Conservation (phyloP, 177 flowering plant species). For the Vitis hybrid region DNA sequence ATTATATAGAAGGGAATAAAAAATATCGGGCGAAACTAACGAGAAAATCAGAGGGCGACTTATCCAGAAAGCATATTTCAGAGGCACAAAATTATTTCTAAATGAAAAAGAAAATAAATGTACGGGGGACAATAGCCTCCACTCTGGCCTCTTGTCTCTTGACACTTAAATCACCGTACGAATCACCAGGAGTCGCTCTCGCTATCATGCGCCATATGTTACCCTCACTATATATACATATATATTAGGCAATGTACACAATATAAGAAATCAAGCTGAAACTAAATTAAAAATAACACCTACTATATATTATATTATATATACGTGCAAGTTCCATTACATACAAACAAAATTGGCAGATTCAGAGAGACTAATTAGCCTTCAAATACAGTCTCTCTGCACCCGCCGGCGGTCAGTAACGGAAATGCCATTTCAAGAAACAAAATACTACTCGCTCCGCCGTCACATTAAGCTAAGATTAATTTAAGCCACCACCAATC, state of each 20-base stretch:
- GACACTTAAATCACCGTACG: background rate
- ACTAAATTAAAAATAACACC: too few species aligned
- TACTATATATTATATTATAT: background rate
- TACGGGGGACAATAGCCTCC: background rate
- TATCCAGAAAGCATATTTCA: too few species aligned
- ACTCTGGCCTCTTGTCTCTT: background rate
- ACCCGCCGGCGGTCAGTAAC: conserved; percentile 13
- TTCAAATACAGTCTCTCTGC: background rate
- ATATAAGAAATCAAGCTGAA: too few species aligned
- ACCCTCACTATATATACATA: background rate
- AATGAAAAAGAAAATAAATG: background rate
- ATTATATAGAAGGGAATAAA: too few species aligned
- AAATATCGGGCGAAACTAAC: too few species aligned
- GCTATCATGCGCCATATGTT: background rate
- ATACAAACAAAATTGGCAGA: conserved; percentile 20
- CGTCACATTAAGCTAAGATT: background rate
- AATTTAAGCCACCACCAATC: background rate
- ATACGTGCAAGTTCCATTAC: conserved; percentile 27
- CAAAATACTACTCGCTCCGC: background rate
- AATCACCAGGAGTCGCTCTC: background rate
- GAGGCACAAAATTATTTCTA: background rate
- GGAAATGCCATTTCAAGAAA: conserved; percentile 14
- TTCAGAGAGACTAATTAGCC: background rate
- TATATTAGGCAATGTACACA: too few species aligned
- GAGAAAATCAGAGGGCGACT: too few species aligned